Evolutionary conservation across 805 yeast genomes (phyloP).

Genomic region (Brettanomyces anomalus): DNA sequence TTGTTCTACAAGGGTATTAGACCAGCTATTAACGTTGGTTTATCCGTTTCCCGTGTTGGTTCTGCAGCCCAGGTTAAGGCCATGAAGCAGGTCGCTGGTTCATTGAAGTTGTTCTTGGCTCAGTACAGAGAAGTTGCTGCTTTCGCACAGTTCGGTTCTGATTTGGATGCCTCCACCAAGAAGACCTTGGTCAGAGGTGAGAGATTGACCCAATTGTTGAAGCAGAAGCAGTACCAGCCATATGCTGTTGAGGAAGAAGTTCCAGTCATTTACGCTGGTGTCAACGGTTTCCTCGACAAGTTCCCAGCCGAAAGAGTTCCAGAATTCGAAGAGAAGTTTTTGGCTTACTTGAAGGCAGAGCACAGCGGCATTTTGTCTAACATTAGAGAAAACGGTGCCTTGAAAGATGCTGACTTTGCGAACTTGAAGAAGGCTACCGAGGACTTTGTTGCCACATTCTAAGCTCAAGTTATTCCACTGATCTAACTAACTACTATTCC

Average conservation of each 20-base stretch:
- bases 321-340: constrained; percentile 88
- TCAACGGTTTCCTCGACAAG: constrained; percentile 94
- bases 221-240: constrained; percentile 96
- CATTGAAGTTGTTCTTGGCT: constrained; percentile 99
- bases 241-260: constrained; percentile 98
- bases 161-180: constrained; percentile 98
- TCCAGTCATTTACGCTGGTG: constrained; percentile 98
- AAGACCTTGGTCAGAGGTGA: constrained; percentile 99
- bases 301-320: constrained; percentile 78
- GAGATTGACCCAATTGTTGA: constrained; percentile 97
- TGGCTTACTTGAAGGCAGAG: constrained; percentile 85
- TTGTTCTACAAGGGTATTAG: constrained; percentile 99
- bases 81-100: constrained; percentile 99
- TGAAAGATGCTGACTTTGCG: constrained; percentile 78
- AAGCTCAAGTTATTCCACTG: constrained; percentile 21
- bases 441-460: constrained; percentile 87
- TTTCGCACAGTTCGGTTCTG: constrained; percentile 99
- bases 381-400: constrained; percentile 83
- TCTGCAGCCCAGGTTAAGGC: constrained; percentile 99
- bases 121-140: constrained; percentile 99
- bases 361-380: constrained; percentile 76
- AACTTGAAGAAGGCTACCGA: constrained; percentile 87
- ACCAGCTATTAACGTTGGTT: constrained; percentile 99
- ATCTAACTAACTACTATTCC: neutral
- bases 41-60: constrained; percentile 99